Base-by-base conservation (phyloP, 805 yeast species). In the Candida quercuum region DNA sequence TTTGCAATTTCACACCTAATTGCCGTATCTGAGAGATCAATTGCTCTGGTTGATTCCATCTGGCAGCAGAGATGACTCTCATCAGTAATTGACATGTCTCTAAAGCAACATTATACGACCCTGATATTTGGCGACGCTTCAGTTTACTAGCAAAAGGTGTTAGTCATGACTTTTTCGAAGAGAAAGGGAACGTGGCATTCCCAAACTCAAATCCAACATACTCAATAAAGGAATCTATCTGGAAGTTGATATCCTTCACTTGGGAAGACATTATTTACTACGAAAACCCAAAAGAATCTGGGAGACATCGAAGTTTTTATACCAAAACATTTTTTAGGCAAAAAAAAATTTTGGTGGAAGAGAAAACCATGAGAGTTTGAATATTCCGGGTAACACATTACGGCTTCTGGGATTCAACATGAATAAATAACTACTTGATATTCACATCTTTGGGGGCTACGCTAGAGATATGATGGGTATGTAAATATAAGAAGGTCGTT, bases 1-100 rank as follows among this genome's bases (percentile, higher is more conserved):
- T 74, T 27, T 77, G 76, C 33, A 93, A 63, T 23, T 72, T 63
- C 28, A 66, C 66, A 8, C 98, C 99, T 15, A 89, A 75, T 38
- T 69, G 67, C 50, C 94, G 77, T 47, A 91, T 77, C 41, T 83
- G 77, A 14, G 61, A 61, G 20, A 91, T 80, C 44, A 91, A 68
- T 43, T 85, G 87, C 41, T 76, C 80, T 10, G 86, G 76, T 40
- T 77, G 76, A 35, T 76, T 68, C 98, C 98, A 93, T 56, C 96
- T 71, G 2, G 93, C 86, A 11, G 84, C 84, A 0, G 97, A 86
- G 16, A 88, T 80, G 36, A 87, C 93, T 58, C 96, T 74, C 76
- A 86, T 82, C 44, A 93, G 61, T 35, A 91, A 66, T 49, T 87
- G 95, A 15, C 96, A 81, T 7, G 96, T 86, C 37, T 85, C 93